Base-by-base conservation (phyloP, 2,329 filamentous ascomycete genomes). In the Hypoxylon sp. region DNA sequence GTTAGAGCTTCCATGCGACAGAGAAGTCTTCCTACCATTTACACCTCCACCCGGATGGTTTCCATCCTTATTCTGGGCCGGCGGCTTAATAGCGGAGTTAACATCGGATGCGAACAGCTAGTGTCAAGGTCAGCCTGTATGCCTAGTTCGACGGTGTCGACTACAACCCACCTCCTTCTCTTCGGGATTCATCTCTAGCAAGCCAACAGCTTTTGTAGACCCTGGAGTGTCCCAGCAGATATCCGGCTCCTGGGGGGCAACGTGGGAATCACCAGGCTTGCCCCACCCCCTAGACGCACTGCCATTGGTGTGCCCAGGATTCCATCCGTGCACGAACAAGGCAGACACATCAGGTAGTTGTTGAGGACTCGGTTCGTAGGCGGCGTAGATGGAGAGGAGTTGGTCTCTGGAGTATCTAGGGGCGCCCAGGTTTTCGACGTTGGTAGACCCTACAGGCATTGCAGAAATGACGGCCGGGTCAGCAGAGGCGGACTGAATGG, bases 51-150 rank as follows among this genome's bases (percentile, higher is more conserved):
- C 77, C 76, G 85, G 76, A 76, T 84, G 63, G 77, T 84, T 77
- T 80, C 88, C 80, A 43, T 87, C 84, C 71, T 89, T 88, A 63
- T 92, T 94, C 73, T 92, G 90, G 30, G 88, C 87, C 19, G 92
- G 91, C 7, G 92, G 91, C 79, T 98, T 98, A 70, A 97, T 82
- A 32, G 93, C 91, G 34, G 95, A 97, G 77, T 98, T 99, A 75
- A 99, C 93, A 68, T 96, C 95, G 52, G 86, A 87, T 52, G 88
- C 80, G 78, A 97, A 97, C 67, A 91, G 82, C 91, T 97, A 57
- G 76, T 52, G 73, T 70, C 10, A 58, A 68, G 62, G 63, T 76
- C 66, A 75, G 69, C 63, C 68, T 70, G 71, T 68, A 52, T 57
- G 46, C 43, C 37, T 15, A 48, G 20, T 6, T n/a, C 8, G 30